These are phyloP conservation scores for Mallotus japonicus DNA, from an alignment of 441 rosid genomes.

Conservation along the genomic window DNA sequence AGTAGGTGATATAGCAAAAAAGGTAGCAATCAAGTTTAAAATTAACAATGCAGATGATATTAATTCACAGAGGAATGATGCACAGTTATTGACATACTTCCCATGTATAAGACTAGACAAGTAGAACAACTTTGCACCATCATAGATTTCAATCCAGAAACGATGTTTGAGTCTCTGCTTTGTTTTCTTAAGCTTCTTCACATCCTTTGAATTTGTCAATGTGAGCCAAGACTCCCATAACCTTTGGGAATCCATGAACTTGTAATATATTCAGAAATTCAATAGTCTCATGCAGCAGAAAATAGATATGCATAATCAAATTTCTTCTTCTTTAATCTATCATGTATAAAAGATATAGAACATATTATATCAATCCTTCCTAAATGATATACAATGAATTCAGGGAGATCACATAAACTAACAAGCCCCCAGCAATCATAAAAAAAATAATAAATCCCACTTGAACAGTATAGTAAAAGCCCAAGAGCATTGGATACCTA, in stretches of 20 bases:
- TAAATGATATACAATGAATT: constrained; percentile 1
- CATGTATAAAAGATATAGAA: background rate
- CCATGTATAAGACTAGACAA: constrained; percentile 87
- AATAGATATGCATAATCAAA: constrained; percentile 16
- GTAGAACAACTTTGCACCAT: constrained; percentile 88
- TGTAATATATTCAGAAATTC: constrained; percentile 92
- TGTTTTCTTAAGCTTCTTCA: constrained; percentile 80
- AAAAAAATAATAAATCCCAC: constrained; percentile 1
- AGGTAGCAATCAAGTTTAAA: constrained; percentile 12
- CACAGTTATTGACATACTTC: constrained; percentile 47
- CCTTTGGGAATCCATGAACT: constrained; percentile 88
- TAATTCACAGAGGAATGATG: background rate
- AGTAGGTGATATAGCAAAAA: background rate
- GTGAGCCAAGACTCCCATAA: constrained; percentile 96
- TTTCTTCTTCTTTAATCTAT: background rate
- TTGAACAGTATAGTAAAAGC: background rate
- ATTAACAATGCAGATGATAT: background rate
- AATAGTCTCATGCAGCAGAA: constrained; percentile 71
- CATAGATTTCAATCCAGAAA: constrained; percentile 88
- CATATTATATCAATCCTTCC: background rate
- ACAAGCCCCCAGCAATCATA: background rate
- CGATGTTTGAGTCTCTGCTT: constrained; percentile 92
- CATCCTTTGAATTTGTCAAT: constrained; percentile 89
- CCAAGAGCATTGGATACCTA: background rate
- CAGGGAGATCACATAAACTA: background rate